Evolutionary conservation across 106 monocot species (phyloP).

Genomic region (Vanilla planifolia): DNA sequence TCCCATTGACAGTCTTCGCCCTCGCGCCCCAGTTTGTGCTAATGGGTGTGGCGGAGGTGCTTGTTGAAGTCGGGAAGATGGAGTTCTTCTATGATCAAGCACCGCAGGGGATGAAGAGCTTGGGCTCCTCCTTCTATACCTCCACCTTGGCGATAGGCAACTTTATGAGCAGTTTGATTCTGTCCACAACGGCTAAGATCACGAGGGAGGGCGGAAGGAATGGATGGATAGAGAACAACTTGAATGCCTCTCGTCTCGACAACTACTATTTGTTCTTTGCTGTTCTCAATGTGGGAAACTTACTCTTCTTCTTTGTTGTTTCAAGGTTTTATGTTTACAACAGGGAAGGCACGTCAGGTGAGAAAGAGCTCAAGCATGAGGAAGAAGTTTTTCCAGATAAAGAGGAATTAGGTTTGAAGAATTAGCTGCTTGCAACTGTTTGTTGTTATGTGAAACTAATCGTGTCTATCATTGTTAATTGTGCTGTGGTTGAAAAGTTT

Average conservation of each 20-base stretch:
- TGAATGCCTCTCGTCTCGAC: constrained; percentile 41
- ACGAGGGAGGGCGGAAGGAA: constrained; percentile 22
- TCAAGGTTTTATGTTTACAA: constrained; percentile 30
- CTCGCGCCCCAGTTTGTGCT: too few relatives aligned
- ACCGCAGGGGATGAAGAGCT: constrained; percentile 47
- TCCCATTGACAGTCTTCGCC: too few relatives aligned
- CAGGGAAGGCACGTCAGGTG: constrained; percentile 4
- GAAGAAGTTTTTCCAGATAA: too few relatives aligned
- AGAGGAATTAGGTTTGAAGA: too few relatives aligned
- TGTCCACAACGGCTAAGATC: constrained; percentile 33
- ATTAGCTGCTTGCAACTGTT: too few relatives aligned
- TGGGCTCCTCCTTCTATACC: constrained; percentile 43
- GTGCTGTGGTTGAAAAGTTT: too few relatives aligned
- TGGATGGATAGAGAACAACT: constrained; percentile 55
- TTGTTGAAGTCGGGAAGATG: constrained; percentile 14
- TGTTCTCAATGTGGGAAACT: constrained; percentile 20
- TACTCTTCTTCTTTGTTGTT: constrained; percentile 20
- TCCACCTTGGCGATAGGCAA: constrained; percentile 57
- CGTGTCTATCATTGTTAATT: too few relatives aligned
- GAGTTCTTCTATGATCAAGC: constrained; percentile 61
- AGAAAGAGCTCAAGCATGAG: too few relatives aligned
- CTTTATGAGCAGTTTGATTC: constrained; percentile 59
- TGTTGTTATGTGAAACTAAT: too few relatives aligned
- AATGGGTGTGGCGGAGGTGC: too few relatives aligned
- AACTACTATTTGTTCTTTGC: constrained; percentile 33